phyloP scores from a whole-genome alignment of 352 stramenopile species.

The Phytophthora syringae region DNA sequence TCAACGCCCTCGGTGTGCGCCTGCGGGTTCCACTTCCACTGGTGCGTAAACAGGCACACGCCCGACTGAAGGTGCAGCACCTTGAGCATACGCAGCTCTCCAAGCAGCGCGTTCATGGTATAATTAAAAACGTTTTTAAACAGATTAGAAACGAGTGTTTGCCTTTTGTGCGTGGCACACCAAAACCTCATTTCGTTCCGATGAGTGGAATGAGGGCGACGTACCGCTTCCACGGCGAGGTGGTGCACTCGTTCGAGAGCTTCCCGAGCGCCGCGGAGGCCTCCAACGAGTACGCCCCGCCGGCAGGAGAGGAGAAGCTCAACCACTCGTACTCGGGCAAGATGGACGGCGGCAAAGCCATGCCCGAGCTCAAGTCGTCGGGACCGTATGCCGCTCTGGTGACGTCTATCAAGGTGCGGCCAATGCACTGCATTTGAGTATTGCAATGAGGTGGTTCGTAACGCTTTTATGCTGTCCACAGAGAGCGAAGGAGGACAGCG shows the following conservation, averaged over 20 bases:
- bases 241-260: conserved; percentile 75
- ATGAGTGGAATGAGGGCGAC: conserved; percentile 71
- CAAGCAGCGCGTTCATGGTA: conserved; percentile 44
- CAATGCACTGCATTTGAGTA: not conserved
- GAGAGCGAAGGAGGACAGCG: conserved; percentile 83
- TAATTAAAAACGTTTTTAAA: too few species aligned
- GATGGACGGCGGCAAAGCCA: conserved; percentile 67
- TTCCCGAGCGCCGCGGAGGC: conserved; percentile 59
- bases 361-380: conserved; percentile 70
- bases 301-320: conserved; percentile 40
- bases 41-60: conserved; percentile 77
- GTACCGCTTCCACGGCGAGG: conserved; percentile 71
- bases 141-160: not conserved
- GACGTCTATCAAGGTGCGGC: conserved; percentile 71
- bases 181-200: too few species aligned
- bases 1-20: conserved; percentile 76
- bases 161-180: too few species aligned
- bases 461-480: conserved; percentile 19
- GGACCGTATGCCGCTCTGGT: conserved; percentile 77
- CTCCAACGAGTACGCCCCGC: conserved; percentile 73
- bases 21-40: conserved; percentile 85
- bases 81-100: conserved; percentile 76
- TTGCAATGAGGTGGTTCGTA: too few species aligned
- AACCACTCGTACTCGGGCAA: conserved; percentile 76
- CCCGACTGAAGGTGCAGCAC: conserved; percentile 70